Evolutionary conservation across 2,329 filamentous ascomycete species (phyloP), one percentile per base, ranked within the genome.

Genomic region (Grosmannia penicillata): DNA sequence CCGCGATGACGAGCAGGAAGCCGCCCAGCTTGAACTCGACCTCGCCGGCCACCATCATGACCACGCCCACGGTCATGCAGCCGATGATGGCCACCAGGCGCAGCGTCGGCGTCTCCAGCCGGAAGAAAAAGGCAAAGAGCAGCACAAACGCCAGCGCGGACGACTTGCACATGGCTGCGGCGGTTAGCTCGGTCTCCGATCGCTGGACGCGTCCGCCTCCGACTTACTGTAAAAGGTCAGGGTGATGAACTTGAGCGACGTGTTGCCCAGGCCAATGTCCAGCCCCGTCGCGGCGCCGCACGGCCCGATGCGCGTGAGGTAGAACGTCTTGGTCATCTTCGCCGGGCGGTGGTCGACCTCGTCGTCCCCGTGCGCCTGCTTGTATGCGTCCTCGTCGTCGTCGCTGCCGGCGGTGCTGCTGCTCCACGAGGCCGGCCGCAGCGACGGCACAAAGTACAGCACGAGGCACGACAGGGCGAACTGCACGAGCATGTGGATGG

Each of bases 31-130:
- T 77, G 60, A 98, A 98, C 36, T 85, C 78, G 27, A 93, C 78
- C 60, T 98, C 91, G 43, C 89, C 91, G 6, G 86, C 85, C 1
- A 96, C 91, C 91, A 98, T 98, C 77, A 96, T 93, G 44, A 98
- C 70, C 8, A 98, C 89, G 43, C 91, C 91, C 3, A 77, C 51
- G 0, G 87, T 95, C 91, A 98, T 96, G 51, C 82, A 78, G 38
- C 76, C 71, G 48, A 98, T 96, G 48, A 96, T 91, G 47, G 71
- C 68, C 28, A 93, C 80, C 8, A 98, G 72, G 49, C 80, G 82
- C 68, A 82, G 77, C 0, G 89, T 95, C 0, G 84, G 85, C 10
- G 74, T 73, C 59, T 98, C 91, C 37, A 98, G 76, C 38, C 82
- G 78, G 64, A 98, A 96, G 34, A 93, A 56, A 53, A 98, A 94